Percentiles rank a stretch among this genome's conserved stretches.
Conservation (phyloP, 2,329 filamentous ascomycete genomes). For the Aureobasidium pullulans region DNA sequence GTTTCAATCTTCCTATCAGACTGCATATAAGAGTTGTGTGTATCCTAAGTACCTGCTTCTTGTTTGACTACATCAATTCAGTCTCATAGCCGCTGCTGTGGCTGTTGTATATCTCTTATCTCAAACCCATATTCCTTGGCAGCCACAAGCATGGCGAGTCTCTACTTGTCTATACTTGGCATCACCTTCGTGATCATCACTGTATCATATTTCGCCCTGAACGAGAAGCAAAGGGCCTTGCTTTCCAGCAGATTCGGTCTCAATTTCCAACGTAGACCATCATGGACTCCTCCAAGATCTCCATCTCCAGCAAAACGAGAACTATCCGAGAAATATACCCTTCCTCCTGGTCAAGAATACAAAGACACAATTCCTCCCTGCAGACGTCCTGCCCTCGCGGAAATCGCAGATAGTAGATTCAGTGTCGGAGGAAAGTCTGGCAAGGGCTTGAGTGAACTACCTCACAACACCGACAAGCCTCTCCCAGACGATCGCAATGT, state of each 20-base stretch:
- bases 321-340: slow-evolving; percentile 18
- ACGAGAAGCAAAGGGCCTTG: slow-evolving; percentile 32
- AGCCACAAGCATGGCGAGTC: slow-evolving; percentile 19
- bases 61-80: neutral
- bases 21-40: neutral
- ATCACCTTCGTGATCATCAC: slow-evolving; percentile 26
- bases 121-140: neutral
- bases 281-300: slow-evolving; percentile 47
- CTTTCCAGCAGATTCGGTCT: slow-evolving; percentile 33
- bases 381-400: slow-evolving; percentile 39
- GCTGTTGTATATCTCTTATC: neutral
- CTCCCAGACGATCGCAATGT: slow-evolving; percentile 21
- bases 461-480: slow-evolving; percentile 18
- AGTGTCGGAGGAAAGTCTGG: slow-evolving; percentile 23
- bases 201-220: slow-evolving; percentile 22
- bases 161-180: slow-evolving; percentile 25
- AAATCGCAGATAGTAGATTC: slow-evolving; percentile 23
- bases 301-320: slow-evolving; percentile 43
- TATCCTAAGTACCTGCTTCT: neutral
- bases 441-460: slow-evolving; percentile 21
- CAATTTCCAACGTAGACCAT: slow-evolving; percentile 37
- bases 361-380: slow-evolving; percentile 47
- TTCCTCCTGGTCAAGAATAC: slow-evolving; percentile 29
- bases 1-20: neutral
- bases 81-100: neutral